Conservation (phyloP, 2,329 filamentous ascomycete species). For the Cyanodermella asteris region DNA sequence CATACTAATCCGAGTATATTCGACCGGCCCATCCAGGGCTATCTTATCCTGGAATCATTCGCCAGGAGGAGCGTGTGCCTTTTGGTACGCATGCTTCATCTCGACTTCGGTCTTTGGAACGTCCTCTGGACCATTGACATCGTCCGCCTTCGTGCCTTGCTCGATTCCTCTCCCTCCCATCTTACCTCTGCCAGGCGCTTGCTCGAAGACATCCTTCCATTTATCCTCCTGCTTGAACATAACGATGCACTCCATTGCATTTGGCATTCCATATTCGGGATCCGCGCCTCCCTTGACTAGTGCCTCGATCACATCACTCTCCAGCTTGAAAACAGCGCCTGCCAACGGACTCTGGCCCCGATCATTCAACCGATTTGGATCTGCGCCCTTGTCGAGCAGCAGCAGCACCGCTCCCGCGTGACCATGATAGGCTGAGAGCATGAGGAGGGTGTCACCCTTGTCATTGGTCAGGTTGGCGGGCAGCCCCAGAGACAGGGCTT, state of each 20-base stretch:
- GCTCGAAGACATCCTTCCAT: conserved; percentile 5
- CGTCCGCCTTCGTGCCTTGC: conserved; percentile 4
- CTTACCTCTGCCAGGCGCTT: conserved; percentile 3
- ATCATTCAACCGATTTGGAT: conserved; percentile 43
- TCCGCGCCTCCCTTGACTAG: conserved; percentile 17
- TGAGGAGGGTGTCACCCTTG: conserved; percentile 53
- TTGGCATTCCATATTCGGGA: conserved; percentile 6
- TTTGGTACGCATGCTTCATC: too few species aligned
- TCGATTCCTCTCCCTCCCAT: conserved; percentile 1
- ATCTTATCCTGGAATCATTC: too few species aligned
- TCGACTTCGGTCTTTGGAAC: too few species aligned
- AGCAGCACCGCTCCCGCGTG: conserved; percentile 4
- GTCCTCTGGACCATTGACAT: too few species aligned
- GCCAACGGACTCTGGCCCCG: conserved; percentile 46
- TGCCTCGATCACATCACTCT: conserved; percentile 39
- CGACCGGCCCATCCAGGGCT: too few species aligned
- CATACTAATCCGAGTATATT: too few species aligned
- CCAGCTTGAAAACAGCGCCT: conserved; percentile 52
- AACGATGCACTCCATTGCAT: conserved; percentile 5
- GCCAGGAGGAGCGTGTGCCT: too few species aligned
- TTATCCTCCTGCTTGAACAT: conserved; percentile 6
- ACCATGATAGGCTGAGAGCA: conserved; percentile 43
- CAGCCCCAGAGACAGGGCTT: conserved; percentile 42
- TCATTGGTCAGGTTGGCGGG: conserved; percentile 51
- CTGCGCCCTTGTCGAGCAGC: conserved; percentile 6